Conservation (phyloP, 805 yeast genomes). For the Kodamaea neixiangensis region DNA sequence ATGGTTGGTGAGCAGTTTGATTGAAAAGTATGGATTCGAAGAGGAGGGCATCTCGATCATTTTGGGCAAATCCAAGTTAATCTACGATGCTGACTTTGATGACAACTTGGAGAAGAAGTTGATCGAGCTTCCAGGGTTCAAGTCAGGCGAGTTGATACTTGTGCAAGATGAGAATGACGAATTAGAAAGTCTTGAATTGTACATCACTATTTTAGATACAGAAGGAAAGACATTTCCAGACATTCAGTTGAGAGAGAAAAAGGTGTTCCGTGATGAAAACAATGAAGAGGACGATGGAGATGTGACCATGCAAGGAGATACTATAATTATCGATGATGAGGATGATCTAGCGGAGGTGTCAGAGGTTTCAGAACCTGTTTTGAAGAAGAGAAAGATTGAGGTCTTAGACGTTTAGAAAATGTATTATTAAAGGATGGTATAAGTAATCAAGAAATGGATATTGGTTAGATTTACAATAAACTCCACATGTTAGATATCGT, state of each 20-base stretch:
- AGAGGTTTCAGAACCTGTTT: slow-evolving; percentile 12
- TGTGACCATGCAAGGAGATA: slow-evolving; percentile 3
- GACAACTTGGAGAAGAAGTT: slow-evolving; percentile 62
- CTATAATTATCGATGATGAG: slow-evolving; percentile 12
- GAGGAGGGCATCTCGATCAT: slow-evolving; percentile 57
- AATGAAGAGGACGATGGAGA: neutral
- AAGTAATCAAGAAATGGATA: no score
- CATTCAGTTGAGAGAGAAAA: slow-evolving; percentile 17
- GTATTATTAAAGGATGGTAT: neutral
- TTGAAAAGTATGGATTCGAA: slow-evolving; percentile 51
- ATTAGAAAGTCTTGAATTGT: slow-evolving; percentile 63
- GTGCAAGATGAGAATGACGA: slow-evolving; percentile 81
- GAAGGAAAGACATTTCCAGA: slow-evolving; percentile 16
- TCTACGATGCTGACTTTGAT: slow-evolving; percentile 87
- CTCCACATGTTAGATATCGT: no score
- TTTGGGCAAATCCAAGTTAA: slow-evolving; percentile 56
- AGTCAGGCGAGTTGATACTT: slow-evolving; percentile 61
- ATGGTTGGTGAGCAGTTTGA: slow-evolving; percentile 53
- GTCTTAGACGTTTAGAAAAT: neutral
- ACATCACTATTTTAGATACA: slow-evolving; percentile 32
- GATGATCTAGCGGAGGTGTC: slow-evolving; percentile 13
- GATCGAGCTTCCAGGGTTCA: slow-evolving; percentile 51
- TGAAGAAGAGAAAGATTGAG: slow-evolving; percentile 15
- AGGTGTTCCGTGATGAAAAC: slow-evolving; percentile 5
- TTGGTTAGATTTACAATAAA: no score